phyloP scores from a whole-genome alignment of 352 stramenopile genomes.

The Pythium grandisporangium region DNA sequence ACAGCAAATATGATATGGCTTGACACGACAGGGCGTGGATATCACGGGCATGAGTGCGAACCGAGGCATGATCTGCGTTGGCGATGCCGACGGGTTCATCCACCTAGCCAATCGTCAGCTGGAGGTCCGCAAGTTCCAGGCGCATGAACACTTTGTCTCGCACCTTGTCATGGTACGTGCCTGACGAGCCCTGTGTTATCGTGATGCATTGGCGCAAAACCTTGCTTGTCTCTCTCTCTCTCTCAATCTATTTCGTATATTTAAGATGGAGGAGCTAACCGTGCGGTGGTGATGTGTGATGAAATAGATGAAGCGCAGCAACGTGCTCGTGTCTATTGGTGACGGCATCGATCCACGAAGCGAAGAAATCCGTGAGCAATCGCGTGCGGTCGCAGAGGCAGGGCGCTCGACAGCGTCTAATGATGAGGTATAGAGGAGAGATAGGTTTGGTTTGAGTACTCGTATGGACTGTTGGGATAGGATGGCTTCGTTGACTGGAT shows the following conservation, averaged over 20 bases:
- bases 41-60: conserved; percentile 85
- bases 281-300: too few relatives aligned
- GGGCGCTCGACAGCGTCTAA: conserved; percentile 32
- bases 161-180: conserved; percentile 77
- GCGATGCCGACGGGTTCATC: conserved; percentile 77
- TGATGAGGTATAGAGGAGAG: conserved; percentile 54
- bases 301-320: conserved; percentile 85
- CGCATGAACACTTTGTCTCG: conserved; percentile 81
- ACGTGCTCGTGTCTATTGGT: conserved; percentile 79
- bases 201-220: too few relatives aligned
- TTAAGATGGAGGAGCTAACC: too few relatives aligned
- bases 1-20: too few relatives aligned
- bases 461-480: too few relatives aligned
- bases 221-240: too few relatives aligned
- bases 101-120: conserved; percentile 76
- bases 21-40: conserved; percentile 64
- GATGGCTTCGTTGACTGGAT: too few relatives aligned
- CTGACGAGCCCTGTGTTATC: not conserved
- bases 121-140: conserved; percentile 76
- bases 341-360: conserved; percentile 77
- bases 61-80: conserved; percentile 76
- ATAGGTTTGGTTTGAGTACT: too few relatives aligned
- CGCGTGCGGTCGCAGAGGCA: conserved; percentile 69
- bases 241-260: too few relatives aligned
- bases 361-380: conserved; percentile 69